phyloP scores from a whole-genome alignment of 306 rosid genomes.

The Chamaecrista fasciculata region DNA sequence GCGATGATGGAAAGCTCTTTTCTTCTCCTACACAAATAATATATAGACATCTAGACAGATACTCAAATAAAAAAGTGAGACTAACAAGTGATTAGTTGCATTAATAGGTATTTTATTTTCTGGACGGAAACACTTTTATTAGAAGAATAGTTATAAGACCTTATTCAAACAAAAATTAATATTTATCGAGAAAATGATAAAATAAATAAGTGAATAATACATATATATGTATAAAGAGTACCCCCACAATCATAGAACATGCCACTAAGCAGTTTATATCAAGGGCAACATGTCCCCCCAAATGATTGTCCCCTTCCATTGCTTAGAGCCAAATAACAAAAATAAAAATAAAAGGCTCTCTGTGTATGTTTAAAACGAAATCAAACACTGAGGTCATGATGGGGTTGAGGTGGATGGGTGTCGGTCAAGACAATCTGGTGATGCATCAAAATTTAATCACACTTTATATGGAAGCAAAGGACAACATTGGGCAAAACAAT shows the following conservation, averaged over 20 bases:
- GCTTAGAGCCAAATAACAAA: neutral
- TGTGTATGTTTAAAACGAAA: constrained; percentile 14
- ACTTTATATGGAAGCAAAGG: constrained; percentile 7
- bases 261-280: neutral
- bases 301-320: constrained; percentile 1
- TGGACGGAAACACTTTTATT: no score
- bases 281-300: neutral
- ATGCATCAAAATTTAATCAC: constrained; percentile 14
- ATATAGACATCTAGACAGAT: neutral
- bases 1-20: constrained; percentile 17
- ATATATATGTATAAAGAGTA: no score
- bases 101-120: no score
- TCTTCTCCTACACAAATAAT: neutral
- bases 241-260: constrained; percentile 34
- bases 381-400: constrained; percentile 17
- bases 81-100: no score
- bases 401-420: constrained; percentile 16
- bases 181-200: no score
- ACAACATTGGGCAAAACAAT: neutral
- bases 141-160: no score
- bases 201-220: no score
- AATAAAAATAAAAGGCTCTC: neutral
- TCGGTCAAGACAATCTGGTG: constrained; percentile 25
- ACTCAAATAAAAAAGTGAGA: constrained; percentile 4
- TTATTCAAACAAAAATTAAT: no score